Conservation (phyloP, 495 filamentous ascomycete genomes). For the Neurospora sp. region DNA sequence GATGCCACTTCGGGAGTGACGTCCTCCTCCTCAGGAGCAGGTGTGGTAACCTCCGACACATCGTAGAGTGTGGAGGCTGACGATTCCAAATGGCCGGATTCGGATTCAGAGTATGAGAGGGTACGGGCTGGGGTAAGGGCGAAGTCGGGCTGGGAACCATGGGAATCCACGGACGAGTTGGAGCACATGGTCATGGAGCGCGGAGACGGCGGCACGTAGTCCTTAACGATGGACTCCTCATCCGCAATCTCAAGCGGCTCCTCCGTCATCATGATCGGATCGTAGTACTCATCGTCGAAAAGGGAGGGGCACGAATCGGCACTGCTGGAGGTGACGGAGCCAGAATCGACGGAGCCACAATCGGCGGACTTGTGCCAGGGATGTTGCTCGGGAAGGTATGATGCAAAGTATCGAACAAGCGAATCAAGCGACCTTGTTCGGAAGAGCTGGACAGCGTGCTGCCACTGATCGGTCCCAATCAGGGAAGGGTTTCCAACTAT, state of each 20-base stretch:
- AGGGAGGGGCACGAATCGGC: constrained; percentile 17
- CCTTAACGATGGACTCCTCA: constrained; percentile 9
- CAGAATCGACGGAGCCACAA: constrained; percentile 6
- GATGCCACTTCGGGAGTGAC: constrained; percentile 2
- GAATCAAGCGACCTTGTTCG: constrained; percentile 41
- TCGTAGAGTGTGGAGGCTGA: constrained; percentile 27
- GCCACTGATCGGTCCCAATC: constrained; percentile 42
- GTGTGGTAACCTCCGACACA: constrained; percentile 18
- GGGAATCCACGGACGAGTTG: constrained; percentile 28
- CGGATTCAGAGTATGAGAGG: constrained; percentile 37
- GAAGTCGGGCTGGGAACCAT: constrained; percentile 11
- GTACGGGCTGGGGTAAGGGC: constrained; percentile 29
- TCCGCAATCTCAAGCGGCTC: constrained; percentile 29
- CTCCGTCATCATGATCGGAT: constrained; percentile 29
- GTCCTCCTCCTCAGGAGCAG: constrained; percentile 12
- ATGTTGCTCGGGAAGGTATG: constrained; percentile 37
- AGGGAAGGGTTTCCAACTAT: constrained; percentile 41
- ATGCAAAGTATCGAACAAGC: constrained; percentile 41
- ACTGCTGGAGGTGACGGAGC: constrained; percentile 18
- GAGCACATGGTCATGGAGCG: constrained; percentile 40
- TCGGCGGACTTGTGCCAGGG: constrained; percentile 22
- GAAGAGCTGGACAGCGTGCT: constrained; percentile 40
- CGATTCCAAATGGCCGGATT: constrained; percentile 26
- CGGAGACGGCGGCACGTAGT: constrained; percentile 33
- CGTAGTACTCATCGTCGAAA: constrained; percentile 29